These are phyloP conservation scores for Colletotrichum cuscutae DNA, from an alignment of 2,329 filamentous ascomycete genomes.

Conservation along the genomic window DNA sequence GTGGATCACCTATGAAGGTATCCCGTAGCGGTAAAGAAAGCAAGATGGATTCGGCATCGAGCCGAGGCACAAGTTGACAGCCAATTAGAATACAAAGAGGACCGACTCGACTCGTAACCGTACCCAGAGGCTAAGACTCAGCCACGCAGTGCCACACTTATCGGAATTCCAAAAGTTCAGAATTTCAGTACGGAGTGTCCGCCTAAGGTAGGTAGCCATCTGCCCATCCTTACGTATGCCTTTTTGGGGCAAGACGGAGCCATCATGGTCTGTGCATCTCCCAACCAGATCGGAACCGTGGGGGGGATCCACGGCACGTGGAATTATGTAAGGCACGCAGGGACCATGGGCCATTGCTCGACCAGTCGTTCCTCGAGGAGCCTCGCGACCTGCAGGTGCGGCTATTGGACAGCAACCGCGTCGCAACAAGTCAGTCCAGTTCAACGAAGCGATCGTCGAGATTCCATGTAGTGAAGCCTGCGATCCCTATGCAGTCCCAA, in stretches of 20 bases:
- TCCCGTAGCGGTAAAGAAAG: not conserved
- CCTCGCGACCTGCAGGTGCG: constrained; percentile 30
- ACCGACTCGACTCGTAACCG: not conserved
- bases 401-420: constrained; percentile 34
- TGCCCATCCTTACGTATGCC: not conserved
- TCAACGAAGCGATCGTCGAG: constrained; percentile 25
- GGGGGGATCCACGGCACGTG: constrained; percentile 14
- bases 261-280: constrained; percentile 5
- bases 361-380: constrained; percentile 17
- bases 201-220: no score
- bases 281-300: not conserved
- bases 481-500: constrained; percentile 39
- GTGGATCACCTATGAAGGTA: not conserved
- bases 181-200: not conserved
- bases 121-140: not conserved
- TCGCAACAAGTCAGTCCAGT: constrained; percentile 27
- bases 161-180: not conserved
- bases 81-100: constrained; percentile 6
- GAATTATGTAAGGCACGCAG: constrained; percentile 27
- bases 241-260: not conserved
- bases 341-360: constrained; percentile 3
- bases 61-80: constrained; percentile 20
- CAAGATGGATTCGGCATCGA: not conserved
- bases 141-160: not conserved
- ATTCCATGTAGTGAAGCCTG: constrained; percentile 23